phyloP scores from a whole-genome alignment of 2,329 filamentous ascomycete genomes.

The Alternaria angustiovoidea region DNA sequence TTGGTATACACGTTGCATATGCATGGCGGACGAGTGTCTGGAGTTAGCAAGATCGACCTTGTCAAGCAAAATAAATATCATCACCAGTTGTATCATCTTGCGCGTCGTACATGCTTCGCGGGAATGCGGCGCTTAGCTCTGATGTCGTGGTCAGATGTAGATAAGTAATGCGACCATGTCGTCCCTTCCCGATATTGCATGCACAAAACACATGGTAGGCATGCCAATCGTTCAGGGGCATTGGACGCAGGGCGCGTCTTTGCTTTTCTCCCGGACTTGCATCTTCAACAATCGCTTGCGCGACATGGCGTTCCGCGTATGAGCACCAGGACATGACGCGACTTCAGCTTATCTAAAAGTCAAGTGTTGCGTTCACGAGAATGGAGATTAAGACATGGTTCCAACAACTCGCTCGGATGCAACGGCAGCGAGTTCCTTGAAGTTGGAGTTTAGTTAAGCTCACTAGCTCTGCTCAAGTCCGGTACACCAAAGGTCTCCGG shows the following conservation, averaged over 20 bases:
- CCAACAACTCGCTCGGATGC: not conserved
- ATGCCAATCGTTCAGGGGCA: not conserved
- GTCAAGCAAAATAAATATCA: not conserved
- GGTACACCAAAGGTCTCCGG: slow-evolving; percentile 20
- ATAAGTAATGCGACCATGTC: not conserved
- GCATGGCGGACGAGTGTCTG: not conserved
- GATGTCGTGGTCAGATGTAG: not conserved
- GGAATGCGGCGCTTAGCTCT: not conserved
- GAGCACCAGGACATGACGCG: not conserved
- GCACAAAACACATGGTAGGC: not conserved
- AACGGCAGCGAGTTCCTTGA: not conserved
- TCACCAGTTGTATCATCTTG: not conserved
- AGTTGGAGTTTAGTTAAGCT: slow-evolving; percentile 27
- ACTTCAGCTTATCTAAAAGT: not conserved
- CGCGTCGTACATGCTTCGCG: no score
- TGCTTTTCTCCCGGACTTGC: not conserved
- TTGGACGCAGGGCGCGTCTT: not conserved
- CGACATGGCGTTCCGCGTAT: not conserved
- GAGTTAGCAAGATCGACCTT: not conserved
- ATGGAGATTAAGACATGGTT: not conserved
- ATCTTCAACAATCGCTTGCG: not conserved
- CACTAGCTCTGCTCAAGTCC: slow-evolving; percentile 22
- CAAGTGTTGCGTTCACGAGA: not conserved
- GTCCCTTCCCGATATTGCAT: not conserved
- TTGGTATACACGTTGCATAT: slow-evolving; percentile 14